These are phyloP conservation scores for Linnemannia exigua DNA, from an alignment of 192 early-diverging fungal species.

Conservation along the genomic window DNA sequence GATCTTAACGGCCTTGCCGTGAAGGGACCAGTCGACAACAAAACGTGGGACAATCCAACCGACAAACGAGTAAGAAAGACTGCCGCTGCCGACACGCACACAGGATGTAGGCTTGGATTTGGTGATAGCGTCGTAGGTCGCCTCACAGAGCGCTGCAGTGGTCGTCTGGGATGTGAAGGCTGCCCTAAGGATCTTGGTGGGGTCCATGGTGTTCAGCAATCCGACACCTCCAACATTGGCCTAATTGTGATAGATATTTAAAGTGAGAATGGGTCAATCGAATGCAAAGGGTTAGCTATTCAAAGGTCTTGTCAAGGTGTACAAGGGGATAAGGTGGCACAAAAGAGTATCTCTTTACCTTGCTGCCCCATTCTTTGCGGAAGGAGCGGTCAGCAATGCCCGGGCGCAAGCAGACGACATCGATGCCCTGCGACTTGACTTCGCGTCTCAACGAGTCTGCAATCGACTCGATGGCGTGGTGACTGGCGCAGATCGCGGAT, in stretches of 20 bases:
- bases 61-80: conserved; percentile 46
- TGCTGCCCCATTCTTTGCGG: conserved; percentile 33
- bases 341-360: conserved; percentile 10
- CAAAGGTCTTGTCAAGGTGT: no score
- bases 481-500: conserved; percentile 59
- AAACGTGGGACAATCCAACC: conserved; percentile 37
- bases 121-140: conserved; percentile 46
- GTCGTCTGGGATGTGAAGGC: conserved; percentile 28
- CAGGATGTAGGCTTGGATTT: conserved; percentile 1
- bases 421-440: conserved; percentile 61
- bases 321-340: no score
- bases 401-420: conserved; percentile 51
- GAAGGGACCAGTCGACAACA: conserved; percentile 44
- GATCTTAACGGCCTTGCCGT: conserved; percentile 17
- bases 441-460: conserved; percentile 61
- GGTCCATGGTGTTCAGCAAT: conserved; percentile 31
- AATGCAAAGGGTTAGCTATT: no score
- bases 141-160: conserved; percentile 30
- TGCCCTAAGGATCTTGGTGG: conserved; percentile 24
- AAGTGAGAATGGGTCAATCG: background rate
- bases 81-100: conserved; percentile 36
- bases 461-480: conserved; percentile 63
- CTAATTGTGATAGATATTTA: background rate
- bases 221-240: conserved; percentile 15
- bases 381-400: conserved; percentile 35